Base-by-base conservation (phyloP, 192 early-diverging fungal genomes). In the Backusella liffmaniae region DNA sequence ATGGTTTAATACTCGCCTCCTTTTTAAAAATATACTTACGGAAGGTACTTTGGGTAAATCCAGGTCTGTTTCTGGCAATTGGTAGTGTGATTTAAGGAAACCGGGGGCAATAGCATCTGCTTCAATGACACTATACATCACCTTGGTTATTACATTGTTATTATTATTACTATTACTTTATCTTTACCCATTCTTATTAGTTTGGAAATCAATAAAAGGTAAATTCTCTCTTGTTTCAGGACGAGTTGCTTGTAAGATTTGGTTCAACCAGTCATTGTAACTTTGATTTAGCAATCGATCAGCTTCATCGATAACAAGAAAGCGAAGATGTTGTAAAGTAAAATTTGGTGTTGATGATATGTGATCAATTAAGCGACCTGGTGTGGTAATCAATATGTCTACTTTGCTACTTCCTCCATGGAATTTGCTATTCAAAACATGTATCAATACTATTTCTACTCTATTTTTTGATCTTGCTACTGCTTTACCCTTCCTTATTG, bases 231-330 rank as follows among this genome's bases (percentile, higher is more conserved):
- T 32, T 32, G 16, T 34, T 66, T 59, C 59, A 49, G 81, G 83
- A 12, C 87, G 88, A 21, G 86, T 87, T 0, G 93, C 87, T 34
- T 86, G 84, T 53, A 94, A 86, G 18, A 96, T 92, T 51, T 90
- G 86, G 9, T 79, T 80, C 49, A 99, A 84, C 98, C 98, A 99
- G 59, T 94, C 97, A 73, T 97, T 91, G 79, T 94, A 97, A 68
- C 91, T 92, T 80, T 98, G 95, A 75, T 94, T 94, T 67, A 99
- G 83, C 35, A 99, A 77, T 29, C 97, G 87, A 85, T 99, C 98
- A 1, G 98, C 98, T 77, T 99, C 98, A 86, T 99, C 98, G 67
- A 98, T 92, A 15, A 90, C 93, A 86, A 97, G 84, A 80, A 96
- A 98, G 74, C 96, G 86, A 56, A 98, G 80, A 82, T 99, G 96